Conservation (phyloP, 495 filamentous ascomycete species). For the Podospora conica region DNA sequence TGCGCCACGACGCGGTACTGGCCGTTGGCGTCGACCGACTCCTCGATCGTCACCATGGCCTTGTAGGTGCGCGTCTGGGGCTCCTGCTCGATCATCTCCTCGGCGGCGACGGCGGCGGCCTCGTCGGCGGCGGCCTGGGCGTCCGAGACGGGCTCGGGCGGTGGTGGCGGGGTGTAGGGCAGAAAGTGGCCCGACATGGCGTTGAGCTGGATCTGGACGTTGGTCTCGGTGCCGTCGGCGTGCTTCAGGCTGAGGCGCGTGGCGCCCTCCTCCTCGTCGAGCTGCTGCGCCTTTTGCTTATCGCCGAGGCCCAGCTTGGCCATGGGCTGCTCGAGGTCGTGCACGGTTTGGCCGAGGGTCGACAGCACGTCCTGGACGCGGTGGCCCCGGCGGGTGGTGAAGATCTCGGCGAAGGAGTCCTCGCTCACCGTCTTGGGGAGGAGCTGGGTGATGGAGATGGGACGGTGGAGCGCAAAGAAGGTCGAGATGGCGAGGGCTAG, state of each 20-base stretch:
- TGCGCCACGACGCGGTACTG: constrained; percentile 52
- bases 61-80: constrained; percentile 61
- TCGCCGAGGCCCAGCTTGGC: constrained; percentile 28
- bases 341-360: constrained; percentile 66
- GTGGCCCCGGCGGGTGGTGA: constrained; percentile 51
- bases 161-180: constrained; percentile 73
- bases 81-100: constrained; percentile 32
- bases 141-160: constrained; percentile 55
- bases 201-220: constrained; percentile 39
- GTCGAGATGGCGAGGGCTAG: constrained; percentile 79
- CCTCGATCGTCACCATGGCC: constrained; percentile 74
- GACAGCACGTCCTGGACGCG: constrained; percentile 63
- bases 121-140: constrained; percentile 30
- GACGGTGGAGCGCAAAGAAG: constrained; percentile 94
- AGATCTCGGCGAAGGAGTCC: constrained; percentile 75
- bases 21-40: constrained; percentile 65
- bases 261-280: constrained; percentile 26
- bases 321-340: constrained; percentile 61
- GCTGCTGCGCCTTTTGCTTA: constrained; percentile 17
- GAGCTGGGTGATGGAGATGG: constrained; percentile 77
- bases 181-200: constrained; percentile 53
- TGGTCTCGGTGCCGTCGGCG: constrained; percentile 44
- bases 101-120: constrained; percentile 18
- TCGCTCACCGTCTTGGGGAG: constrained; percentile 66
- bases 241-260: constrained; percentile 41